Base-by-base conservation (phyloP, 305 asterid species). In the Fraxinus ornus region DNA sequence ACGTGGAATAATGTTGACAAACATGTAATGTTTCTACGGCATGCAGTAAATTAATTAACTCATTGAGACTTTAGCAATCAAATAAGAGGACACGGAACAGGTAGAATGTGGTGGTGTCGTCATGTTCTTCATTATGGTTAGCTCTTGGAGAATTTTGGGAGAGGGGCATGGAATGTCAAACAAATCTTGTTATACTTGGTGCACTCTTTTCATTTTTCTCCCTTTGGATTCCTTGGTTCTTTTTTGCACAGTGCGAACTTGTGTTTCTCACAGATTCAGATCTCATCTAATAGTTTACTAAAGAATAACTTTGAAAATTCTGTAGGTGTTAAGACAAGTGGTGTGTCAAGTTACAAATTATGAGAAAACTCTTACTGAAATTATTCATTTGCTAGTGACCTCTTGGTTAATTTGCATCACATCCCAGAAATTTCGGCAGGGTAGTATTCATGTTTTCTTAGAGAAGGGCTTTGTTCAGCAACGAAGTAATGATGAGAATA, bases 241-340 rank as follows among this genome's bases (percentile, higher is more conserved):
- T 73, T 73, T 72, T 78, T 12, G 36, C 66, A 60, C 37, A 35
- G 71, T 47, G n/a, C n/a, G 39, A 44, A 68, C 70, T 68, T 55
- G 5, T 26, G 60, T 6, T 35, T 75, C 12, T 22, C 36, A 41
- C 66, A 1, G 44, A 49, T 49, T 49, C 2, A 64, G 71, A 2
- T 71, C 30, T 70, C 77, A 52, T 73, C 33, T n/a, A 47, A 28
- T n/a, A 68, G 19, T n/a, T 35, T 86, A 52, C 66, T 21, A 60
- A 83, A 68, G 30, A 79, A 12, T 64, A 26, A 15, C 32, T 57
- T 62, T 75, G 49, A 66, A 66, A 30, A 19, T 68, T 80, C 73
- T n/a, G 30, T 26, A 44, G 7, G 72, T 33, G 6, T n/a, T 77
- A 5, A n/a, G 3, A 52, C 30, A 66, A 47, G n/a, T n/a, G n/a